A percentile compares a stretch with the other conserved stretches of the same genome.
These are phyloP conservation scores for Heterobasidion parviporum DNA, from an alignment of 1,284 basidiomycete genomes.

Conservation along the genomic window DNA sequence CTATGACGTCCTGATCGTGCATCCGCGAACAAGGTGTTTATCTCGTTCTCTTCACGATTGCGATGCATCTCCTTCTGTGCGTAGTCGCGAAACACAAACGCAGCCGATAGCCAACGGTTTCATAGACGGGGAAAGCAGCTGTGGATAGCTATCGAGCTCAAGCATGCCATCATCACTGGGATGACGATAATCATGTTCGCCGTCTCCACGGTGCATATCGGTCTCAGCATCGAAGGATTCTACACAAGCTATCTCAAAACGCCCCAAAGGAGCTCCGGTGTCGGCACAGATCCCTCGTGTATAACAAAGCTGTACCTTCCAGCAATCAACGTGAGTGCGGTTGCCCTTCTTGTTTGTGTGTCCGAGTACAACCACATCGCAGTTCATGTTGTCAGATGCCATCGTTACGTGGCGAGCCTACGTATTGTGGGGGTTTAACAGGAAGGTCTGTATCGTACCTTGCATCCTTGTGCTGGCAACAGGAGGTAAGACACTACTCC, in stretches of 20 bases:
- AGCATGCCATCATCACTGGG: not conserved
- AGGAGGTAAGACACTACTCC: not conserved
- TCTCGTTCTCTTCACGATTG: not conserved
- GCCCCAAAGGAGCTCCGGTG: not conserved
- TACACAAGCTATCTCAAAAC: not conserved
- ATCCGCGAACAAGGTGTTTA: not conserved
- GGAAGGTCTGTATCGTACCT: not conserved
- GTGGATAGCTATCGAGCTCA: not conserved
- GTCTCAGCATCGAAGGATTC: not conserved
- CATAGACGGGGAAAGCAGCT: not conserved
- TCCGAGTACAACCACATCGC: not conserved
- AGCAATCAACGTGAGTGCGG: not conserved
- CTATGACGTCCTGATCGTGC: too few relatives aligned
- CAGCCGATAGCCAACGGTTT: not conserved
- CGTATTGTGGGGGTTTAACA: constrained; percentile 1
- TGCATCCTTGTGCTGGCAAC: not conserved
- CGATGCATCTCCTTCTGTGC: not conserved
- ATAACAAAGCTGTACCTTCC: constrained; percentile 1
- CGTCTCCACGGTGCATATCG: not conserved
- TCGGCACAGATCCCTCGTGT: not conserved
- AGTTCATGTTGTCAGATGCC: constrained; percentile 2
- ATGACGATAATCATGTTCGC: not conserved
- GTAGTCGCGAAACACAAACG: not conserved
- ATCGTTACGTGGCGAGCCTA: constrained; percentile 1
- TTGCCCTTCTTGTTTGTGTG: not conserved